Base-by-base conservation (phyloP, 176 grass and related monocot genomes). In the Alloteropsis semialata region DNA sequence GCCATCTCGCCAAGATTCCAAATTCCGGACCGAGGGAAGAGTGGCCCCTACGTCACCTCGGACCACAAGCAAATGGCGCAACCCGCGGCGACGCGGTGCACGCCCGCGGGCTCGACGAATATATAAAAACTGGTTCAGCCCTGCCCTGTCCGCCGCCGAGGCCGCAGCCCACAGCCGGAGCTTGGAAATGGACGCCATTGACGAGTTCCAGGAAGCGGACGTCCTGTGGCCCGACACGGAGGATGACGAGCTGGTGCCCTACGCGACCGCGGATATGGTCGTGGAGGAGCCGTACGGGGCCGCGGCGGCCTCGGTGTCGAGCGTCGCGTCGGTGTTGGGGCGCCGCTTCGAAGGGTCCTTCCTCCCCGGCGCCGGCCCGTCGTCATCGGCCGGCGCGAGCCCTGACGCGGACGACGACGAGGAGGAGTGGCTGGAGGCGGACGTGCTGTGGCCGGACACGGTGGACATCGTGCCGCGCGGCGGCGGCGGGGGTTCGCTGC, bases 391-490 rank as follows among this genome's bases (percentile, higher is more conserved):
- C 5, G 30, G 11, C 16, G 24, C 34, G 67, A 65, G 65, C 36
- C 14, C 4, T 2, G 65, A 46, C 27, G 30, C 10, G 24, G 33
- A n/a, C 9, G 37, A 3, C 19, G 75, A 67, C 28, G 85, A 69
- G 0, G 88, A 80, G 57, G 89, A 90, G 84, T 69, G 82, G 65
- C 59, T 37, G 59, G 89, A 91, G 80, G 75, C 80, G 51, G 84
- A 91, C 75, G 89, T 91, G 59, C 75, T 87, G 39, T 91, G 89
- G 89, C 84, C 80, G 41, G 89, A 87, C 41, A 68, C 49, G 45
- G 61, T 42, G 42, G 74, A 42, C 10, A 10, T 58, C 59, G 88
- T 53, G 18, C 41, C 11, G 17, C 60, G 48, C 29, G 28, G 58
- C 5, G 69, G 53, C 28, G 70, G 29, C n/a, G 43, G 34, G 34